These are phyloP conservation scores for Pisolithus thermaeus DNA, from an alignment of 1,284 basidiomycete genomes.

Conservation along the genomic window DNA sequence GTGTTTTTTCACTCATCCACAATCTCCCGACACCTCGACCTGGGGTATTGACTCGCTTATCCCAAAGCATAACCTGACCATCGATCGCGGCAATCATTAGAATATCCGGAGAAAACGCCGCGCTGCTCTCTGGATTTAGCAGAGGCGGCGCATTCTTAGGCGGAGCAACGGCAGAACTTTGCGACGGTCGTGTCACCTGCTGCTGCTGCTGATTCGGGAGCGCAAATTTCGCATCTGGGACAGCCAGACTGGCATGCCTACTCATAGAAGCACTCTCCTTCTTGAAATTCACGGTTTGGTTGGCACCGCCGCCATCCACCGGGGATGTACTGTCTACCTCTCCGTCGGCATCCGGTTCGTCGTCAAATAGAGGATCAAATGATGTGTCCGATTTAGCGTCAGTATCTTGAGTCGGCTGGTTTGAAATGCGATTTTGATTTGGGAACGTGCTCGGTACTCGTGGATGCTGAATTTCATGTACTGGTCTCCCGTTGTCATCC, in stretches of 20 bases:
- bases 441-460: slow-evolving; percentile 14
- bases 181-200: slow-evolving; percentile 25
- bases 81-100: slow-evolving; percentile 89
- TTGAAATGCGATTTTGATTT: slow-evolving; percentile 22
- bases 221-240: slow-evolving; percentile 23
- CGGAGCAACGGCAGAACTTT: slow-evolving; percentile 31
- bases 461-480: slow-evolving; percentile 11
- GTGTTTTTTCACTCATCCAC: slow-evolving; percentile 84
- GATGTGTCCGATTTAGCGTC: slow-evolving; percentile 73
- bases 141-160: slow-evolving; percentile 71
- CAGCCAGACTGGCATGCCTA: slow-evolving; percentile 16
- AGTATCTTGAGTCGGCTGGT: slow-evolving; percentile 30
- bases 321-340: slow-evolving; percentile 27
- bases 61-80: slow-evolving; percentile 91
- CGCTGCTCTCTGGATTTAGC: slow-evolving; percentile 55
- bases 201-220: slow-evolving; percentile 22
- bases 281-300: slow-evolving; percentile 11
- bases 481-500: slow-evolving; percentile 14
- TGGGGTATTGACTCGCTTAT: slow-evolving; percentile 64
- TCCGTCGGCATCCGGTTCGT: slow-evolving; percentile 57
- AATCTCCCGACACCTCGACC: slow-evolving; percentile 77
- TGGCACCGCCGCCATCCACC: slow-evolving; percentile 10
- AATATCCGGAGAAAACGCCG: slow-evolving; percentile 74
- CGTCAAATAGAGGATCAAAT: slow-evolving; percentile 78
- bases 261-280: slow-evolving; percentile 11